phyloP scores from a whole-genome alignment of 1,284 basidiomycete genomes.

The Cutaneotrichosporon sp. region DNA sequence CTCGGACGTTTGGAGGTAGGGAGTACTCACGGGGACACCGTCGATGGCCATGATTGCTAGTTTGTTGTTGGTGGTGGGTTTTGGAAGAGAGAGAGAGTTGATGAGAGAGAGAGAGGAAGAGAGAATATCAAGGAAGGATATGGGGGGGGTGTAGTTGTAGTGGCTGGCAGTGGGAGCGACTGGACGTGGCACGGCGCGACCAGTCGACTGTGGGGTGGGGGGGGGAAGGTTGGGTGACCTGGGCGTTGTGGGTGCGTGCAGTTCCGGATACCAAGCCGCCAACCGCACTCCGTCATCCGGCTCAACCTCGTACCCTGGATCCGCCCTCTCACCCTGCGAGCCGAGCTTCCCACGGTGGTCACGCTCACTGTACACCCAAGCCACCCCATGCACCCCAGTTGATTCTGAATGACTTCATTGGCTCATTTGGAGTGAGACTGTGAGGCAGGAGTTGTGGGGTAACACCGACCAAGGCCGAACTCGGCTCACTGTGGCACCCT shows the following conservation, averaged over 20 bases:
- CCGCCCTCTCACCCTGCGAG: neutral
- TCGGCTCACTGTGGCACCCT: conserved; percentile 4
- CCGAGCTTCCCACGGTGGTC: conserved; percentile 6
- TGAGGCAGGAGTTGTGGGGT: conserved; percentile 16
- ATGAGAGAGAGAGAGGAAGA: conserved; percentile 6
- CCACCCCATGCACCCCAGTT: conserved; percentile 3
- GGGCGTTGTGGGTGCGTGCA: too few species aligned
- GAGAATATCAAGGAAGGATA: neutral
- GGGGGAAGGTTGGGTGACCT: neutral
- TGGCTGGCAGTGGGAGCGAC: neutral
- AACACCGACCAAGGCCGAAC: conserved; percentile 14
- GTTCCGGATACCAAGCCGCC: too few species aligned
- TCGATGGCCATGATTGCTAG: conserved; percentile 10
- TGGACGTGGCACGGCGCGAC: conserved; percentile 2
- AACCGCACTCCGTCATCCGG: neutral
- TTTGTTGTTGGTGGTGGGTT: neutral
- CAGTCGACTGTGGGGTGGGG: neutral
- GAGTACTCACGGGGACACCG: conserved; percentile 11
- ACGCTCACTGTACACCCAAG: neutral
- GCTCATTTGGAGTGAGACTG: too few species aligned
- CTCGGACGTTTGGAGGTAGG: neutral
- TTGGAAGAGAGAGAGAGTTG: conserved; percentile 2
- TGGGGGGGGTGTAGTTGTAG: too few species aligned
- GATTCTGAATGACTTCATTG: neutral
- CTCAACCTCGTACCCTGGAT: neutral